These are phyloP conservation scores for Cordyceps pruinosa DNA, from an alignment of 2,329 filamentous ascomycete genomes.

Conservation along the genomic window DNA sequence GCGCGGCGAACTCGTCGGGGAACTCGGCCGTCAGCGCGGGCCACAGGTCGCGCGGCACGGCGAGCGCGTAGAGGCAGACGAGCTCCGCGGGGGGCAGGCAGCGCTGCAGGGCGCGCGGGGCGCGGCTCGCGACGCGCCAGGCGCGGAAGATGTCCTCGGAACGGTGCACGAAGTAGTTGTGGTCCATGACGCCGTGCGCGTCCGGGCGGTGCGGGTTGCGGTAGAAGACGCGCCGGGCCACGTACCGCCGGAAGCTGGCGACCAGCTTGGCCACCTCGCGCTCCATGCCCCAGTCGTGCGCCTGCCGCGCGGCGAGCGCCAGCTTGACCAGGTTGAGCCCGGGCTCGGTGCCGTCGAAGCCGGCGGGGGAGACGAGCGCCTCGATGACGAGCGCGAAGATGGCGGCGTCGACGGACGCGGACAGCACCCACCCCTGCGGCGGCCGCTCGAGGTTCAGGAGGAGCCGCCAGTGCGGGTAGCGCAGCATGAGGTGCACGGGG, in stretches of 20 bases:
- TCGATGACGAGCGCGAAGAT: constrained; percentile 20
- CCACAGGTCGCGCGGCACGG: constrained; percentile 14
- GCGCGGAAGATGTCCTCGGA: constrained; percentile 21
- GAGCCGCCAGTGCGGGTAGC: constrained; percentile 9
- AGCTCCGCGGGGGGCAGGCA: constrained; percentile 3
- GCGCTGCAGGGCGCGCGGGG: neutral
- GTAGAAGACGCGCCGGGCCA: constrained; percentile 18
- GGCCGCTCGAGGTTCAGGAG: constrained; percentile 9
- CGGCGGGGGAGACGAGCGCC: constrained; percentile 13
- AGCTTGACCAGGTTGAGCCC: constrained; percentile 20
- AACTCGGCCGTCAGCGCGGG: constrained; percentile 15
- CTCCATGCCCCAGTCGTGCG: constrained; percentile 15
- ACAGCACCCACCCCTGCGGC: constrained; percentile 10
- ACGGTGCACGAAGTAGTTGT: constrained; percentile 17
- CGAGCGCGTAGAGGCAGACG: constrained; percentile 10
- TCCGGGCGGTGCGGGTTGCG: constrained; percentile 26
- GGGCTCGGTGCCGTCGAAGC: constrained; percentile 18
- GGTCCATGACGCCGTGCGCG: constrained; percentile 17
- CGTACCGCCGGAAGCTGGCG: constrained; percentile 17
- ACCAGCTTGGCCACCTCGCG: constrained; percentile 17
- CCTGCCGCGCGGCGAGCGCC: constrained; percentile 14
- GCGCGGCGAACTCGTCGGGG: constrained; percentile 5
- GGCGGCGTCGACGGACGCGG: constrained; percentile 11
- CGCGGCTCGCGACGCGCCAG: constrained; percentile 12
- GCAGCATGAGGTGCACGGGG: constrained; percentile 9